phyloP scores from a whole-genome alignment of 352 stramenopile species.

The Globisporangium perplexum region DNA sequence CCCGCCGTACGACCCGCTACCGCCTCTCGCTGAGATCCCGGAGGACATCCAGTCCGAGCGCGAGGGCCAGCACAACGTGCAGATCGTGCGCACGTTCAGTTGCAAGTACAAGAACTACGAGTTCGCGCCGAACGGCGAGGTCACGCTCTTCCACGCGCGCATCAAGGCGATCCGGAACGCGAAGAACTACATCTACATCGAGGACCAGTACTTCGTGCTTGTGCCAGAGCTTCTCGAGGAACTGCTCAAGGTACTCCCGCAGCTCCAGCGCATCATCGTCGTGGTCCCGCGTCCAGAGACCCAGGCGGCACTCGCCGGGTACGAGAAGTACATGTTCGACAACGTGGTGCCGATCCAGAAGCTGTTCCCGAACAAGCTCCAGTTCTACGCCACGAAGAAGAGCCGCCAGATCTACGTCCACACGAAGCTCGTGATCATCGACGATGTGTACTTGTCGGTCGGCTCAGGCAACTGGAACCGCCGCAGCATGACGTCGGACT shows the following conservation, averaged over 20 bases:
- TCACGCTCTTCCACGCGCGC: slow-evolving; percentile 35
- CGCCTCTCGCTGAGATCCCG: slow-evolving; percentile 9
- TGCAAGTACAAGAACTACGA: slow-evolving; percentile 41
- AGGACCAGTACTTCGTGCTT: slow-evolving; percentile 61
- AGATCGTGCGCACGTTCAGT: slow-evolving; percentile 59
- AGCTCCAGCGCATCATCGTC: slow-evolving; percentile 42
- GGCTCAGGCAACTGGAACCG: slow-evolving; percentile 64
- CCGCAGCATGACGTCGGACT: slow-evolving; percentile 60
- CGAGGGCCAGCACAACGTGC: slow-evolving; percentile 26
- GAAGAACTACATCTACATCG: slow-evolving; percentile 64
- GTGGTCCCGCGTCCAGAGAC: slow-evolving; percentile 27
- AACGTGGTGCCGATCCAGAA: slow-evolving; percentile 36
- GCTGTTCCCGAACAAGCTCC: slow-evolving; percentile 41
- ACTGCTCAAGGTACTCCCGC: slow-evolving; percentile 35
- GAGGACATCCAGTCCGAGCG: slow-evolving; percentile 8
- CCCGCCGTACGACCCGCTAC: slow-evolving; percentile 14
- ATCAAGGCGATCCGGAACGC: slow-evolving; percentile 49
- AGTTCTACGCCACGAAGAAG: slow-evolving; percentile 13
- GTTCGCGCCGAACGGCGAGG: slow-evolving; percentile 47
- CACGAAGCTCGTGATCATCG: slow-evolving; percentile 16
- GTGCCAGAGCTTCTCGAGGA: slow-evolving; percentile 38
- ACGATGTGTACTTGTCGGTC: slow-evolving; percentile 56
- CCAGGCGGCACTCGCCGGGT: slow-evolving; percentile 9
- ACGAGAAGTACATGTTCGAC: slow-evolving; percentile 42
- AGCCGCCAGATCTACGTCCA: slow-evolving; percentile 7